phyloP scores from a whole-genome alignment of 1,284 basidiomycete genomes.

The Malassezia dermatis region DNA sequence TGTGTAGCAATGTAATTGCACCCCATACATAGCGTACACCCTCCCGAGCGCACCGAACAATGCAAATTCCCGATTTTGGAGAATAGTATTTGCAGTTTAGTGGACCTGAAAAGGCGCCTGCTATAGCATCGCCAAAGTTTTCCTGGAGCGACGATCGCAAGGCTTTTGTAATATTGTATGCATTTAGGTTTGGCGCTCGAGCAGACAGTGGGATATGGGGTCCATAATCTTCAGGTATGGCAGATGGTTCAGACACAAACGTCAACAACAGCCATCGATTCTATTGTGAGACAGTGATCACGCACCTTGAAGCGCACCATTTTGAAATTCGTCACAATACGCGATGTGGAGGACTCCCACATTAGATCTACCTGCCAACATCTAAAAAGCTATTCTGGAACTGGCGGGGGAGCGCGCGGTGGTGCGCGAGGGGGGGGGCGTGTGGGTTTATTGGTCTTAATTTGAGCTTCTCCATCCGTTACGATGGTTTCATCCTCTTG shows the following conservation, averaged over 20 bases:
- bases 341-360: not conserved
- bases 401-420: not conserved
- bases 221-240: not conserved
- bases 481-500: not conserved
- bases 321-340: not conserved
- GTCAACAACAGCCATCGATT: conserved; percentile 16
- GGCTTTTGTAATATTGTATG: conserved; percentile 10
- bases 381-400: not conserved
- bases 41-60: conserved; percentile 13
- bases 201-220: not conserved
- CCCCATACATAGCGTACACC: conserved; percentile 15
- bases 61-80: conserved; percentile 5
- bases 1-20: conserved; percentile 7
- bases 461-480: not conserved
- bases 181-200: conserved; percentile 4
- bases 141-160: conserved; percentile 10
- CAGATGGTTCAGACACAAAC: not conserved
- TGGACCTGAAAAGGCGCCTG: conserved; percentile 11
- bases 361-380: not conserved
- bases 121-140: conserved; percentile 15
- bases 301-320: conserved; percentile 17
- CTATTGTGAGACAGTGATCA: not conserved
- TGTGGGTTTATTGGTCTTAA: not conserved
- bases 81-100: conserved; percentile 18
- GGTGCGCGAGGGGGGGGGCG: not conserved